Percentiles rank a stretch among this genome's conserved stretches.
phyloP scores from a whole-genome alignment of 495 filamentous ascomycete genomes.

The Talaromyces proteolyticus region DNA sequence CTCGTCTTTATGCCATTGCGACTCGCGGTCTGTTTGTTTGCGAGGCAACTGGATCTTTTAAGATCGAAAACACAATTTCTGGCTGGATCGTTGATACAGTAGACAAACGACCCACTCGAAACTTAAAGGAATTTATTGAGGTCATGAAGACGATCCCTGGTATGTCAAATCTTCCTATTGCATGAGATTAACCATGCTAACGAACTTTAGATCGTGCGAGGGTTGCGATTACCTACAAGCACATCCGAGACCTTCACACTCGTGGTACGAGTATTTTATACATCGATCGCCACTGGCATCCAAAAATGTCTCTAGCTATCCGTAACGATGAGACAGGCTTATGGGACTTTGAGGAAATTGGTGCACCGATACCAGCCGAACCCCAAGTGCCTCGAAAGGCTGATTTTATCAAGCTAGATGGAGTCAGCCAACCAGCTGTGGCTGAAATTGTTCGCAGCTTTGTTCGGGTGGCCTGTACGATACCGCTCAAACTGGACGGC shows the following conservation, averaged over 20 bases:
- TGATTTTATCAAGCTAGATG: slow-evolving; percentile 85
- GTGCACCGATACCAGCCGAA: slow-evolving; percentile 68
- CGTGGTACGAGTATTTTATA: slow-evolving; percentile 87
- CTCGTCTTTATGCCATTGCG: slow-evolving; percentile 86
- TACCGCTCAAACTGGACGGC: slow-evolving; percentile 94
- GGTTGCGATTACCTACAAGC: slow-evolving; percentile 91
- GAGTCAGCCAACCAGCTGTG: slow-evolving; percentile 81
- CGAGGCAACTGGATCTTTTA: slow-evolving; percentile 91
- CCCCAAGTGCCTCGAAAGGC: slow-evolving; percentile 68
- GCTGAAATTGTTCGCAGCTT: slow-evolving; percentile 92
- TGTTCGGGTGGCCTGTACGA: slow-evolving; percentile 82
- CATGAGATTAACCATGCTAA: slow-evolving; percentile 1
- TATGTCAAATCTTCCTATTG: slow-evolving; percentile 8
- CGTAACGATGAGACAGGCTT: slow-evolving; percentile 86
- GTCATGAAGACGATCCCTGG: slow-evolving; percentile 82
- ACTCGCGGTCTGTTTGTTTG: slow-evolving; percentile 91
- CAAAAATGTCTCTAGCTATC: slow-evolving; percentile 87
- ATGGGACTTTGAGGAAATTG: slow-evolving; percentile 91
- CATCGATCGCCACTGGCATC: slow-evolving; percentile 91
- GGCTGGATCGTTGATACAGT: slow-evolving; percentile 94
- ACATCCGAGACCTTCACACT: slow-evolving; percentile 91
- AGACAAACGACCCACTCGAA: slow-evolving; percentile 81
- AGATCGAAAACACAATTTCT: slow-evolving; percentile 81
- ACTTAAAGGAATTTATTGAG: slow-evolving; percentile 83
- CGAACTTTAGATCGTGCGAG: slow-evolving; percentile 64